These are phyloP conservation scores for Cyberlindnera sargentensis DNA, from an alignment of 805 yeast genomes.

Conservation along the genomic window DNA sequence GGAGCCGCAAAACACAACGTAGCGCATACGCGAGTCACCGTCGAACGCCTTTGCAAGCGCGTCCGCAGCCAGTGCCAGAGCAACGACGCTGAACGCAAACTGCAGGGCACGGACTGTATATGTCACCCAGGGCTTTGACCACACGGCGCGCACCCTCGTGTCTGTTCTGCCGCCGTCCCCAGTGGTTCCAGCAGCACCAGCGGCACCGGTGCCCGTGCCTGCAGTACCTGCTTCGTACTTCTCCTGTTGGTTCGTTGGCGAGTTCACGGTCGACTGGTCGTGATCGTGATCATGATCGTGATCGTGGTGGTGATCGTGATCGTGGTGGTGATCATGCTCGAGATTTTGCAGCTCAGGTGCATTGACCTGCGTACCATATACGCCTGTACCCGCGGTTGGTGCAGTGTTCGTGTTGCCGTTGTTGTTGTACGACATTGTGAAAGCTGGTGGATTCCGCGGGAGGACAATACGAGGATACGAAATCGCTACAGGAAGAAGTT, in stretches of 20 bases:
- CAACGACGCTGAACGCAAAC: constrained; percentile 22
- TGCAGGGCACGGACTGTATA: constrained; percentile 19
- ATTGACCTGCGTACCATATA: neutral
- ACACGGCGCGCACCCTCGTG: neutral
- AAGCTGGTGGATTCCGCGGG: no score
- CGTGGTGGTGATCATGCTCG: neutral
- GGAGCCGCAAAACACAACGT: constrained; percentile 24
- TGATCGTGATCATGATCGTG: constrained; percentile 9
- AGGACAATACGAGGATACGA: no score
- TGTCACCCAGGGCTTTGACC: constrained; percentile 7
- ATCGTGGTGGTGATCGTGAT: neutral
- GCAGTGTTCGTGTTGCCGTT: neutral
- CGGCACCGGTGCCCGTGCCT: neutral
- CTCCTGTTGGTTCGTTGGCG: constrained; percentile 15
- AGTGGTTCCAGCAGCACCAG: neutral
- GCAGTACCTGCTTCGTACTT: constrained; percentile 5
- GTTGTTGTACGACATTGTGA: neutral
- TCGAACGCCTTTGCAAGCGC: constrained; percentile 19
- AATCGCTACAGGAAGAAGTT: no score
- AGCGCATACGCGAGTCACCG: constrained; percentile 26
- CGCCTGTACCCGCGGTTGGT: neutral
- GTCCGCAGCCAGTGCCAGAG: constrained; percentile 24
- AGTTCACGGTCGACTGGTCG: constrained; percentile 20
- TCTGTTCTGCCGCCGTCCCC: neutral
- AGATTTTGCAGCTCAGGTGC: no score